Percentiles rank a stretch among this genome's conserved stretches.
Conservation (phyloP, 2,329 filamentous ascomycete species). For the Parastagonospora avenae region DNA sequence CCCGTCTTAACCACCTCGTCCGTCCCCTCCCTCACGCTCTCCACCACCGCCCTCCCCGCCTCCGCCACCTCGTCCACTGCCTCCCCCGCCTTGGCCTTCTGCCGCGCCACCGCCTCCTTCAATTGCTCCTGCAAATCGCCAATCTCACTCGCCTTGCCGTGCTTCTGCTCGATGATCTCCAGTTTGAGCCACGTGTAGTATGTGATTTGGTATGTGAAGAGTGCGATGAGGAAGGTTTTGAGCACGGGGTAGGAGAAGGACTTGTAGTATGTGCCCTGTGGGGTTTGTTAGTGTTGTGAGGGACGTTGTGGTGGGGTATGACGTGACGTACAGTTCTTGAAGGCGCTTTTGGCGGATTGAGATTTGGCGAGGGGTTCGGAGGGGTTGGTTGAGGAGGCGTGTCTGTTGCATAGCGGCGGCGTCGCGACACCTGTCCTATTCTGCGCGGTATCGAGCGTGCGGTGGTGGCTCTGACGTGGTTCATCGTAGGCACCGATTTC, state of each 20-base stretch:
- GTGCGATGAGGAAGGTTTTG: slow-evolving; percentile 75
- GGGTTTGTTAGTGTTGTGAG: background rate
- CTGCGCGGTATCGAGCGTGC: slow-evolving; percentile 2
- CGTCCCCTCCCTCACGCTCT: slow-evolving; percentile 8
- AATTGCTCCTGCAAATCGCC: slow-evolving; percentile 28
- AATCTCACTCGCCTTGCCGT: slow-evolving; percentile 51
- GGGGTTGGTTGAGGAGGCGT: slow-evolving; percentile 7
- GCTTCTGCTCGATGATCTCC: slow-evolving; percentile 71
- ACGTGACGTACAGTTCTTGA: slow-evolving; percentile 27
- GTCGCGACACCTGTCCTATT: slow-evolving; percentile 9
- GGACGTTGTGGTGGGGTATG: background rate
- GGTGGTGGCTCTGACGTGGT: slow-evolving; percentile 14
- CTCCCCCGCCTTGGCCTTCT: slow-evolving; percentile 16
- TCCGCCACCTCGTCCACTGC: slow-evolving; percentile 7
- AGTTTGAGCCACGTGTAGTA: slow-evolving; percentile 78
- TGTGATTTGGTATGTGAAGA: slow-evolving; percentile 77
- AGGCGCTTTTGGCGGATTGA: slow-evolving; percentile 19
- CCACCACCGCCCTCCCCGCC: background rate
- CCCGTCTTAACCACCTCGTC: slow-evolving; percentile 13
- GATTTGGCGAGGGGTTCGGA: slow-evolving; percentile 15
- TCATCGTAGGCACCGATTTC: slow-evolving; percentile 22
- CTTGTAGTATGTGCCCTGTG: slow-evolving; percentile 68
- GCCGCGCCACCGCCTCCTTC: slow-evolving; percentile 21
- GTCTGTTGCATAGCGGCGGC: slow-evolving; percentile 24
- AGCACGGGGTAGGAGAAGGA: slow-evolving; percentile 74